Conservation (phyloP, 2,329 filamentous ascomycete species). For the Fusarium domesticum region DNA sequence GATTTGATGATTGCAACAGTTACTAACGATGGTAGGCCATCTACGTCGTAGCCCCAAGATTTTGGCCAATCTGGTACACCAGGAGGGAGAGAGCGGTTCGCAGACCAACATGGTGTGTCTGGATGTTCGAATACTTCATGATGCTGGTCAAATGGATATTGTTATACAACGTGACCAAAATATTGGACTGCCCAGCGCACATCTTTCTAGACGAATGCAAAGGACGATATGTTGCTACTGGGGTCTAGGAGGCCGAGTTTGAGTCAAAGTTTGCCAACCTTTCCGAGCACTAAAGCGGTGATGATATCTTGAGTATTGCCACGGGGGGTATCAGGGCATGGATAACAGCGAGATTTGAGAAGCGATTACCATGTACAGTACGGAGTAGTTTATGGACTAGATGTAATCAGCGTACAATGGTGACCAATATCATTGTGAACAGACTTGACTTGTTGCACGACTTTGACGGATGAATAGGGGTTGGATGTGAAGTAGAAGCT, state of each 20-base stretch:
- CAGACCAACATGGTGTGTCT: neutral
- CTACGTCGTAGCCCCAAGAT: neutral
- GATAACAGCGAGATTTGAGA: too few species aligned
- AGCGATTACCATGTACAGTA: too few species aligned
- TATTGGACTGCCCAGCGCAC: neutral
- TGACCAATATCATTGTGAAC: too few species aligned
- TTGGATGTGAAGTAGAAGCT: too few species aligned
- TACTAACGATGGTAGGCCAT: neutral
- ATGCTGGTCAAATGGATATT: neutral
- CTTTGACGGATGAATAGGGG: too few species aligned
- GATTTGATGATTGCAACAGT: neutral
- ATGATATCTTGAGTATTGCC: too few species aligned
- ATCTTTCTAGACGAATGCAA: neutral
- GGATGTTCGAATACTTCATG: neutral
- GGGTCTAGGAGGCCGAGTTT: neutral
- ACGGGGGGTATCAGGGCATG: too few species aligned
- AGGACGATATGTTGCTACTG: neutral
- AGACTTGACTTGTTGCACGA: too few species aligned
- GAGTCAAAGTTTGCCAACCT: neutral
- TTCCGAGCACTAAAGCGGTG: too few species aligned
- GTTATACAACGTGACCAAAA: neutral
- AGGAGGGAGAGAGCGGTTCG: neutral
- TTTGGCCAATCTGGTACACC: neutral
- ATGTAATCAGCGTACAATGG: too few species aligned
- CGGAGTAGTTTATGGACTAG: too few species aligned